Conservation (phyloP, 2,329 filamentous ascomycete genomes). For the Penicillium polonicum region DNA sequence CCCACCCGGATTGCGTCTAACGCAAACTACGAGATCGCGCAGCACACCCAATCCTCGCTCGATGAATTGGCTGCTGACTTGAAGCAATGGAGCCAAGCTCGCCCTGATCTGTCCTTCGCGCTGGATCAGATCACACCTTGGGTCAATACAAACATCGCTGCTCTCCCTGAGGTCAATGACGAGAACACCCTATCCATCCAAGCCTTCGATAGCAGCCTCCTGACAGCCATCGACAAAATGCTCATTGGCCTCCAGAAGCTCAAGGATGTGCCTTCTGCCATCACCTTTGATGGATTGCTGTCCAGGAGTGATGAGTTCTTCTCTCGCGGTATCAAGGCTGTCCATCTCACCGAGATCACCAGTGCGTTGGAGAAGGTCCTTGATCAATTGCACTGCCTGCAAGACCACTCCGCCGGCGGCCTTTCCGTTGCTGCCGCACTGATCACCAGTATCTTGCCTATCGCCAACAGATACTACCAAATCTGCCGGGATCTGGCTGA, state of each 20-base stretch:
- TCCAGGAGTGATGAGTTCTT: constrained; percentile 56
- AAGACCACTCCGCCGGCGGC: constrained; percentile 43
- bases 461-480: constrained; percentile 69
- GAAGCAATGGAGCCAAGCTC: constrained; percentile 42
- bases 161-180: constrained; percentile 13
- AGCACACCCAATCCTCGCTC: constrained; percentile 32
- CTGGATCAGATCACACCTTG: constrained; percentile 67
- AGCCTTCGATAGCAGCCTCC: constrained; percentile 58
- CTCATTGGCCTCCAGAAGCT: constrained; percentile 76
- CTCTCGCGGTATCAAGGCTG: constrained; percentile 54
- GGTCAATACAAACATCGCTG: constrained; percentile 45
- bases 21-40: constrained; percentile 29
- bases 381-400: constrained; percentile 46
- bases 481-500: constrained; percentile 60
- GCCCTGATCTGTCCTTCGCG: constrained; percentile 63
- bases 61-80: constrained; percentile 43
- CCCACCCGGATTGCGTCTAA: constrained; percentile 51
- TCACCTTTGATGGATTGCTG: constrained; percentile 65
- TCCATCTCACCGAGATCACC: constrained; percentile 60
- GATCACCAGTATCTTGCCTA: constrained; percentile 63
- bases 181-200: constrained; percentile 34
- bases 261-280: constrained; percentile 55
- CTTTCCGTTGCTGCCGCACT: constrained; percentile 56
- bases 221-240: constrained; percentile 69
- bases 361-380: constrained; percentile 47